Evolutionary conservation across 495 filamentous ascomycete species (phyloP), one percentile per base, ranked within the genome.

Genomic region (Aspergillus affinis): DNA sequence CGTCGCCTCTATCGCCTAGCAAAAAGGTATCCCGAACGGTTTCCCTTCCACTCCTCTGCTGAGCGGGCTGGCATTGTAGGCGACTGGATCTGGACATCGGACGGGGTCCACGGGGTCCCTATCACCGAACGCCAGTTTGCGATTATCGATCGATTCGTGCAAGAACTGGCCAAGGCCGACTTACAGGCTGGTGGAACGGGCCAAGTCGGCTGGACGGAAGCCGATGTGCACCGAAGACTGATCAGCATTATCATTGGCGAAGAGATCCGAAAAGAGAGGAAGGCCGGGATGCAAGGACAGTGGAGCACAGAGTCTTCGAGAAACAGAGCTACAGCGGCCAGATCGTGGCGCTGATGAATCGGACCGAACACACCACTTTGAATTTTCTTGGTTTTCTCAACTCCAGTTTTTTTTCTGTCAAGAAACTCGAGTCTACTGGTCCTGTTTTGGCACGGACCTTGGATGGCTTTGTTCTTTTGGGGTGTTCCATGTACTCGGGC

Each of bases 211-310:
- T 81, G 78, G 78, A 74, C 72, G 41, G 78, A 79, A 52, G 77
- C 75, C 44, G 77, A 81, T 30, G 65, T 81, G 60, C 75, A 78
- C 59, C 72, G 69, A 56, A 66, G 78, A 58, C 59, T 81, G 63
- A 76, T 79, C 48, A 81, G 78, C 58, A 65, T 81, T 45, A 78
- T 80, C 50, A 79, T 79, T 66, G 78, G 78, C 49, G 76, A 79
- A 55, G 72, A 79, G 61, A 76, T 78, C 60, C 67, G 78, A 66
- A 68, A 68, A 49, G 76, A 77, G 50, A 61, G 62, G 54, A 77
- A 70, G 46, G 65, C 65, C 44, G 66, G 67, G 50, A 54, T 61
- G 48, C 46, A 59, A 41, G 59, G 58, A 52, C 32, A 48, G 21
- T 48, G 48, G 30, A 49, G 54, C 41, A 19, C 13, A 29, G 47